Conservation (phyloP, 108 stramenopile species). For the Parietichytrium sp. region DNA sequence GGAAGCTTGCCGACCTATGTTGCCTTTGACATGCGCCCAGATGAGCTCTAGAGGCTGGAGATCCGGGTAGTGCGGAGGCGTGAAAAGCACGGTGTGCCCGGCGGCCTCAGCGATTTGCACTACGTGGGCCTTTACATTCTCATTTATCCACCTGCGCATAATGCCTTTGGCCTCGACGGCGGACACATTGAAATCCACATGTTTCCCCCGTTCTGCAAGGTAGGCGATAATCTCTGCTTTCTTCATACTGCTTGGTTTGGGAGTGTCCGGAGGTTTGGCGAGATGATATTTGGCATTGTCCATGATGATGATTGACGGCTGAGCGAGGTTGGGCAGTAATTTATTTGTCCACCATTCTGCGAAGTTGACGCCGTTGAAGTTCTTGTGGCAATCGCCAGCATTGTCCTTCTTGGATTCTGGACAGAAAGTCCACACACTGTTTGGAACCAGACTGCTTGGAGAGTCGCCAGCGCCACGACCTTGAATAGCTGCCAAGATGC, state of each 20-base stretch:
- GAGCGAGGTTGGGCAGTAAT: neutral
- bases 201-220: neutral
- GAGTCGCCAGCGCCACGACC: neutral
- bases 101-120: neutral
- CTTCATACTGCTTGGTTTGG: neutral
- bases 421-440: neutral
- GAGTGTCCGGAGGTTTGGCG: neutral
- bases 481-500: neutral
- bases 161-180: neutral
- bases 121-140: neutral
- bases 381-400: neutral
- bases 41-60: neutral
- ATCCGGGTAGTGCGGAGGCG: neutral
- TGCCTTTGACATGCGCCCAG: neutral
- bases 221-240: neutral
- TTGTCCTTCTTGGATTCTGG: neutral
- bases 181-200: neutral
- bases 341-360: neutral
- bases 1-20: neutral
- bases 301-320: neutral
- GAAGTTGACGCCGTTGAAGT: neutral
- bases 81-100: neutral
- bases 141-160: neutral
- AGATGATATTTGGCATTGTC: neutral
- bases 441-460: neutral